A percentile compares a stretch with the other conserved stretches of the same genome.
Conservation (phyloP, 2,329 filamentous ascomycete genomes). For the Neoascochyta sp. region DNA sequence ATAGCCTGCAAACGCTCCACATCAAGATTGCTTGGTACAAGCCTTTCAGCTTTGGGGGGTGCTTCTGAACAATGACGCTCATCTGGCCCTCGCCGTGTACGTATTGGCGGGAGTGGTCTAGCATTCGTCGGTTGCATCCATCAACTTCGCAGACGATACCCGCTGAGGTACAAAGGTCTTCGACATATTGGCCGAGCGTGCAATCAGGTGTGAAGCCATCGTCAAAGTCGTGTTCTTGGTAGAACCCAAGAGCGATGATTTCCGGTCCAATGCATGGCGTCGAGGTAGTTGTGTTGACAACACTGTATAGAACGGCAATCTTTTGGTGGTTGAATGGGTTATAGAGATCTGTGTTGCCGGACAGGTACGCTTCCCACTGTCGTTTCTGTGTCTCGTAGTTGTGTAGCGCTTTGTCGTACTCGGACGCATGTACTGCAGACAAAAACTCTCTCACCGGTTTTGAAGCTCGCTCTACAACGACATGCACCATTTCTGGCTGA, state of each 20-base stretch:
- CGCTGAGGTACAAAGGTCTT: constrained; percentile 76
- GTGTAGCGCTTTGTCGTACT: constrained; percentile 92
- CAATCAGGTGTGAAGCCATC: constrained; percentile 76
- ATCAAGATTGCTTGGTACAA: constrained; percentile 78
- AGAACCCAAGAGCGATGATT: constrained; percentile 86
- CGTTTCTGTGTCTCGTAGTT: constrained; percentile 91
- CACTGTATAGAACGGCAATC: constrained; percentile 89
- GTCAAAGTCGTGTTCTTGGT: constrained; percentile 77
- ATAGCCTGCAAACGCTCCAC: constrained; percentile 96
- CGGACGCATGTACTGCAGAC: constrained; percentile 90
- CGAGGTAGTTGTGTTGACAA: constrained; percentile 89
- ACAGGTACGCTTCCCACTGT: constrained; percentile 93
- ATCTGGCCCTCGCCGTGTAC: constrained; percentile 94
- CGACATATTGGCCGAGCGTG: constrained; percentile 90
- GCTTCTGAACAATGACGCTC: constrained; percentile 81
- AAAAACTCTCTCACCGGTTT: constrained; percentile 88
- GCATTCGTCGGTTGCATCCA: constrained; percentile 83
- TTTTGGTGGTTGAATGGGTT: constrained; percentile 95
- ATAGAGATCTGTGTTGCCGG: constrained; percentile 83
- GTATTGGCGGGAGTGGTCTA: constrained; percentile 91
- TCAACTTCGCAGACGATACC: constrained; percentile 75
- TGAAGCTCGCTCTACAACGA: constrained; percentile 73
- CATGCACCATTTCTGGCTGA: constrained; percentile 90
- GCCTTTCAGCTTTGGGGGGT: constrained; percentile 61
- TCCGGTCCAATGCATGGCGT: constrained; percentile 90